Conservation (phyloP, 306 rosid genomes). For the Corylus americana region DNA sequence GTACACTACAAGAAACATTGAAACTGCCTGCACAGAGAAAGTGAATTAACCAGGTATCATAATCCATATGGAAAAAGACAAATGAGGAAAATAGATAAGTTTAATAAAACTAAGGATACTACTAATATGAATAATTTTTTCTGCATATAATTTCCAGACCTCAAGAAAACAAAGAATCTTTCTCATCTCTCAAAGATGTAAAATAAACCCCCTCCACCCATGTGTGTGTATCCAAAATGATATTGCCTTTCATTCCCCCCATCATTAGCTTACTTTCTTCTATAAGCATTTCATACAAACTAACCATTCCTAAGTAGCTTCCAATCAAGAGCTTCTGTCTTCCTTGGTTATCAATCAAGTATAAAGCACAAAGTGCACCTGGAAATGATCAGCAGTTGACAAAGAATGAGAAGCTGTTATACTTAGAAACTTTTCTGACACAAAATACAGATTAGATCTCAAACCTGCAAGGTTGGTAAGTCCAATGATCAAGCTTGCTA, state of each 20-base stretch:
- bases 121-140: conserved; percentile 2
- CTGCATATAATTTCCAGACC: not conserved
- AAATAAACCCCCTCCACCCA: not conserved
- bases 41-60: not conserved
- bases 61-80: not conserved
- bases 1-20: conserved; percentile 67
- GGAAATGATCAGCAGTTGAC: conserved; percentile 31
- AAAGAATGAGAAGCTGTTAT: conserved; percentile 29
- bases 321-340: conserved; percentile 78
- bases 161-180: not conserved
- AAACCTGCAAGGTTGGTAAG: conserved; percentile 84
- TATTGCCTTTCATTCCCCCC: not conserved
- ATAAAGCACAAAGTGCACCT: conserved; percentile 80
- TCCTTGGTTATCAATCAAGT: conserved; percentile 79
- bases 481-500: conserved; percentile 80
- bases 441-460: conserved; percentile 23
- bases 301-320: conserved; percentile 94
- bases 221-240: not conserved
- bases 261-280: conserved; percentile 6
- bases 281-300: conserved; percentile 28
- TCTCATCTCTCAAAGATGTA: not conserved
- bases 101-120: not conserved
- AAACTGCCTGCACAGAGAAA: conserved; percentile 59
- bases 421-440: conserved; percentile 23
- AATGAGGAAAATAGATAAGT: conserved; percentile 14